Evolutionary conservation across 352 stramenopile genomes (phyloP), one percentile per base, ranked within the genome.

Genomic region (Phytophthora rubi): DNA sequence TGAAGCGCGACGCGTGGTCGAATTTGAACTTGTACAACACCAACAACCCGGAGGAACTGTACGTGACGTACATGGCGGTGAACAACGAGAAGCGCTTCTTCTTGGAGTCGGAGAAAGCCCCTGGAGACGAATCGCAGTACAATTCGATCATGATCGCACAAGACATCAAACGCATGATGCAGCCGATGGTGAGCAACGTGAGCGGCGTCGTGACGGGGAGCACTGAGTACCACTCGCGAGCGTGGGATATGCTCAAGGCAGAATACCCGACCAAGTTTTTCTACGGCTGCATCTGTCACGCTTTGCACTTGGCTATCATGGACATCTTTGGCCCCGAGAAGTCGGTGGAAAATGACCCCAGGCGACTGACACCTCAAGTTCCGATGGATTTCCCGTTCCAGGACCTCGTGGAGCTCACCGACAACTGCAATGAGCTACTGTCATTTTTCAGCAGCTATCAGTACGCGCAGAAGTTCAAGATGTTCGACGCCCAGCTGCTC

Each of bases 251-350:
- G 79, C 82, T 95, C 39, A 95, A 95, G 64, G 79, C 75, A 2
- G 85, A 95, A 66, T 93, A 89, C 60, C 87, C 87, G 49, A 93
- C 87, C 55, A 95, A 93, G 70, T 95, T 95, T 56, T 95, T 95
- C 64, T 95, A 95, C 48, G 87, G 87, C 6, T 95, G 87, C 59
- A 93, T 92, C 69, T 91, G 82, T 16, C 84, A 95, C 54, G 87
- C 87, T 28, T 76, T 95, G 2, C 85, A 95, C 49, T 59, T 95
- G 44, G 83, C 81, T 28, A 92, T 95, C 61, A 91, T 89, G 82
- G 87, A 95, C 64, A 91, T 95, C 45, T 93, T 95, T 57, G 83
- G 85, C 0, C 82, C 85, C 6, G 79, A 92, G 28, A 89, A 91
- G 67, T 80, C 63, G 15, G 39, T 94, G 13, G 85, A 92, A 12